phyloP scores from a whole-genome alignment of 257 asterid genomes.

The Galeopsis tetrahit region DNA sequence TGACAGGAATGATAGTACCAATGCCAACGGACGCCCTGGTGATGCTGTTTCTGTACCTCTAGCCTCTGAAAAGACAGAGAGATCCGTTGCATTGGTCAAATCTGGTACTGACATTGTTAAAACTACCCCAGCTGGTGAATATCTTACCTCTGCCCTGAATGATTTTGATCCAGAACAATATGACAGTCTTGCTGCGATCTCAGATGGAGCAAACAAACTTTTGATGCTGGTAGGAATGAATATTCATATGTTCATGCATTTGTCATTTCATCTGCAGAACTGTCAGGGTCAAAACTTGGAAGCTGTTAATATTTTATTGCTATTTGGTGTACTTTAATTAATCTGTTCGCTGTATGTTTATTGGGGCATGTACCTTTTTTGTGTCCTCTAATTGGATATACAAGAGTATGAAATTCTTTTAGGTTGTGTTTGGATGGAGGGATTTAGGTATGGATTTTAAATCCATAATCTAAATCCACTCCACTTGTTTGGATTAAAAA shows the following conservation, averaged over 20 bases:
- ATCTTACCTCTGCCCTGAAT: constrained; percentile 90
- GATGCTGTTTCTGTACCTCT: constrained; percentile 59
- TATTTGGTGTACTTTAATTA: constrained; percentile 14
- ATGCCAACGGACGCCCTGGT: constrained; percentile 57
- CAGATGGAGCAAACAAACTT: constrained; percentile 99
- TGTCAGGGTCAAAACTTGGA: constrained; percentile 15
- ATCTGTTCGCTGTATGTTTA: constrained; percentile 15
- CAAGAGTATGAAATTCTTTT: background rate
- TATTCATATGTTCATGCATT: constrained; percentile 26
- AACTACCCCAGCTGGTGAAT: constrained; percentile 98
- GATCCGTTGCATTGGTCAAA: constrained; percentile 79
- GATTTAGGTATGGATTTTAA: too few species aligned
- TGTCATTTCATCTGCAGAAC: constrained; percentile 16
- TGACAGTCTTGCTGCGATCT: constrained; percentile 95
- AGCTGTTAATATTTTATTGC: constrained; percentile 25
- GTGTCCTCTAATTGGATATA: background rate
- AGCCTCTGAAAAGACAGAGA: constrained; percentile 63
- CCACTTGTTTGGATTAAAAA: too few species aligned
- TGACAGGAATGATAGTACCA: constrained; percentile 59
- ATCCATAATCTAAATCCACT: too few species aligned
- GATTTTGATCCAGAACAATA: constrained; percentile 98
- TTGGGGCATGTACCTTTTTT: constrained; percentile 16
- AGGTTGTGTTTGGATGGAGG: too few species aligned
- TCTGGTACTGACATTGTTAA: constrained; percentile 71
- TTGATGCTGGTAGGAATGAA: constrained; percentile 82